These are phyloP conservation scores for Diaporthe vexans DNA, from an alignment of 2,329 filamentous ascomycete species.

Conservation along the genomic window DNA sequence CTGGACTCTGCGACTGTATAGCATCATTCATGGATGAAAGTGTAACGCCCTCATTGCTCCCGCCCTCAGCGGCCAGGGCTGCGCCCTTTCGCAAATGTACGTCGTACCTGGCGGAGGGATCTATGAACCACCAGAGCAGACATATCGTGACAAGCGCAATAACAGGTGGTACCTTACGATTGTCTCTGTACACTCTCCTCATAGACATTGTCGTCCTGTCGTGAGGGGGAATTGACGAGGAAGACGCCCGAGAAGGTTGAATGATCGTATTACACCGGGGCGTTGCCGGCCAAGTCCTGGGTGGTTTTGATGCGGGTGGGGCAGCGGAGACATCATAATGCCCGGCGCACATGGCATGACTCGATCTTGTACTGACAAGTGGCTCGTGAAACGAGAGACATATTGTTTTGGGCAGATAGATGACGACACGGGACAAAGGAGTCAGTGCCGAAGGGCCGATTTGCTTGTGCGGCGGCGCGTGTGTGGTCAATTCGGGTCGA, in stretches of 20 bases:
- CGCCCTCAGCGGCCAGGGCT: neutral
- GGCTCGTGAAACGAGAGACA: neutral
- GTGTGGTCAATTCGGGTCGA: too few species aligned
- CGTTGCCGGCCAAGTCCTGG: constrained; percentile 1
- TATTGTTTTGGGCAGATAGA: too few species aligned
- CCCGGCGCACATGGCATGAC: constrained; percentile 13
- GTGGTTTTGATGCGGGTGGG: neutral
- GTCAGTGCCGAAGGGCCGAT: too few species aligned
- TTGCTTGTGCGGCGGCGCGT: neutral
- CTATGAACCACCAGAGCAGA: constrained; percentile 46
- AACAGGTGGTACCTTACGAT: constrained; percentile 46
- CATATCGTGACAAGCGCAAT: constrained; percentile 45
- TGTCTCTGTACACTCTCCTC: constrained; percentile 44
- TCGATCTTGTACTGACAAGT: neutral
- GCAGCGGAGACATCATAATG: constrained; percentile 8
- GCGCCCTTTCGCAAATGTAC: neutral
- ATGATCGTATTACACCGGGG: neutral
- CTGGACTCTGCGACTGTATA: neutral
- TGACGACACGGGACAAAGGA: neutral
- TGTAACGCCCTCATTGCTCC: neutral
- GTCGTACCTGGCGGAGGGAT: constrained; percentile 36
- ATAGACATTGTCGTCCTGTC: neutral
- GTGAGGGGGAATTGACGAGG: too few species aligned
- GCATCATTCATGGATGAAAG: neutral
- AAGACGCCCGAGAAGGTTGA: neutral